A percentile compares a stretch with the other conserved stretches of the same genome.
These are phyloP conservation scores for Pestalotiopsis sp. DNA, from an alignment of 2,329 filamentous ascomycete species.

Conservation along the genomic window DNA sequence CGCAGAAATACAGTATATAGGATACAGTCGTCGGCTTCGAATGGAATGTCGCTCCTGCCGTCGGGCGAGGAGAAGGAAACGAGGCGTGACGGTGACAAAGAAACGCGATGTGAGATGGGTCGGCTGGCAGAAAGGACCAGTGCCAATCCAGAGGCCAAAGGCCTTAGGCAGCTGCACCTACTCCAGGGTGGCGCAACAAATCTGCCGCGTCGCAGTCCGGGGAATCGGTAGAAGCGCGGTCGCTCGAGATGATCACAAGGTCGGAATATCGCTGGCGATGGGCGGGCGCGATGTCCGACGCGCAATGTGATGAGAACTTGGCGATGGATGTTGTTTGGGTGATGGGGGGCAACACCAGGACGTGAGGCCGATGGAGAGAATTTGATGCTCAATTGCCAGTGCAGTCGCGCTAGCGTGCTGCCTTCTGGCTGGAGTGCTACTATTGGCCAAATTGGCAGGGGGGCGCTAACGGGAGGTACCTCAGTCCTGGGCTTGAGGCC, in stretches of 20 bases:
- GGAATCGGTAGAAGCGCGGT: constrained; percentile 14
- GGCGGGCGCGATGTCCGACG: constrained; percentile 50
- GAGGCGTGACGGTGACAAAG: not conserved
- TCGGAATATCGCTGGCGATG: constrained; percentile 34
- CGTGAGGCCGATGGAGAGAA: not conserved
- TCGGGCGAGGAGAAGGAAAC: not conserved
- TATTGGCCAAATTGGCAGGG: constrained; percentile 3
- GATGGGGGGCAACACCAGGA: not conserved
- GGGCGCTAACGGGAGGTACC: not conserved
- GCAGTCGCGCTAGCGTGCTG: not conserved
- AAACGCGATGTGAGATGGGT: not conserved
- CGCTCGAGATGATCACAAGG: constrained; percentile 30
- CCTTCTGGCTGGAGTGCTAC: constrained; percentile 1
- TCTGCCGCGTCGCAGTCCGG: constrained; percentile 23
- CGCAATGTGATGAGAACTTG: constrained; percentile 50
- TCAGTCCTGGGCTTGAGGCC: not conserved
- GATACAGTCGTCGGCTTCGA: not conserved
- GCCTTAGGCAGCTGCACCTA: constrained; percentile 37
- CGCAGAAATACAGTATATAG: constrained; percentile 24
- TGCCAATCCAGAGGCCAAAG: constrained; percentile 36
- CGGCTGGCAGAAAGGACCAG: constrained; percentile 23
- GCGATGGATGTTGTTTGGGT: constrained; percentile 5
- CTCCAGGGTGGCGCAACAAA: constrained; percentile 25
- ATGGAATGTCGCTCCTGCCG: not conserved
- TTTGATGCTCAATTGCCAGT: not conserved